These are phyloP conservation scores for Zygosaccharomyces sapae DNA, from an alignment of 1,139 yeast species.

Conservation along the genomic window DNA sequence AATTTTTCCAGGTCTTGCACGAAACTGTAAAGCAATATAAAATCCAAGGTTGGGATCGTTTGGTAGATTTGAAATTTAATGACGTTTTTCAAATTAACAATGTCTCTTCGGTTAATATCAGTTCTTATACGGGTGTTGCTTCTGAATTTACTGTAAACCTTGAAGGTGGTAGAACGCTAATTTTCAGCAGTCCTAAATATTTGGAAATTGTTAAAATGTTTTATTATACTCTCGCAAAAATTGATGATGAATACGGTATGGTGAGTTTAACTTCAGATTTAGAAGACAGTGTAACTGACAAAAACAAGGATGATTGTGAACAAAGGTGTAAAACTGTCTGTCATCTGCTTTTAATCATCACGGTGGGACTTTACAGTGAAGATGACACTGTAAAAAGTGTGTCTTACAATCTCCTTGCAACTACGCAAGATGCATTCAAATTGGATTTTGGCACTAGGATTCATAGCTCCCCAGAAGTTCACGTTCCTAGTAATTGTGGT, in stretches of 20 bases:
- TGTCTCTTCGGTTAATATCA: constrained; percentile 50
- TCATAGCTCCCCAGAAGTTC: constrained; percentile 55
- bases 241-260: constrained; percentile 41
- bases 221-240: constrained; percentile 55
- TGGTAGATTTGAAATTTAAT: constrained; percentile 40
- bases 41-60: constrained; percentile 31
- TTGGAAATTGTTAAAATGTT: constrained; percentile 65
- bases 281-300: constrained; percentile 5
- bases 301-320: constrained; percentile 13
- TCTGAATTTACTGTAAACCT: constrained; percentile 59
- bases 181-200: constrained; percentile 56
- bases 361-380: constrained; percentile 62
- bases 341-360: constrained; percentile 57
- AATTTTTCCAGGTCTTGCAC: constrained; percentile 53
- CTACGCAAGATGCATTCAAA: constrained; percentile 57
- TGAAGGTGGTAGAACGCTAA: constrained; percentile 43
- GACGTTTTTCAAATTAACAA: constrained; percentile 53
- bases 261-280: constrained; percentile 12
- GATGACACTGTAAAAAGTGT: constrained; percentile 58
- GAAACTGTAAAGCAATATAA: constrained; percentile 42
- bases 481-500: constrained; percentile 70
- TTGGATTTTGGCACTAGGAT: constrained; percentile 59
- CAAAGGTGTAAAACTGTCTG: constrained; percentile 41
- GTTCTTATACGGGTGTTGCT: constrained; percentile 48
- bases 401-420: constrained; percentile 61